Percentiles rank a stretch among this genome's conserved stretches.
phyloP scores from a whole-genome alignment of 192 early-diverging fungal species.

The Coemansia sp. region DNA sequence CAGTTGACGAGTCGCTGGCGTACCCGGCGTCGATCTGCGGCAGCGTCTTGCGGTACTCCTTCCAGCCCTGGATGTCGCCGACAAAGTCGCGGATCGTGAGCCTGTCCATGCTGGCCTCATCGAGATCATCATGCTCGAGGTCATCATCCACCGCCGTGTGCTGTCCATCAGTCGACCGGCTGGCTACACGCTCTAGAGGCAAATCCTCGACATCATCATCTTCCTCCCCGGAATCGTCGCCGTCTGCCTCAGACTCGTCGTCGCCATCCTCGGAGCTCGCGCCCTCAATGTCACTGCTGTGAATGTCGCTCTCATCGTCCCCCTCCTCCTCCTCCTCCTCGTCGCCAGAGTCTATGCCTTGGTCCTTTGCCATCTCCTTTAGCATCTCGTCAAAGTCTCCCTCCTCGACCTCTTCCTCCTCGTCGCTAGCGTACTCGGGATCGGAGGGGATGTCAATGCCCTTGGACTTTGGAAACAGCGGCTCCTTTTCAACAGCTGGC shows the following conservation, averaged over 20 bases:
- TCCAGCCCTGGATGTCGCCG: constrained; percentile 38
- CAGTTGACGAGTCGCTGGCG: constrained; percentile 90
- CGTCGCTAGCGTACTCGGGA: constrained; percentile 19
- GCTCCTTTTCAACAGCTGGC: constrained; percentile 2
- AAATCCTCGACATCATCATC: constrained; percentile 13
- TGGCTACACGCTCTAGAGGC: constrained; percentile 51
- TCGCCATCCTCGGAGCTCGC: constrained; percentile 57
- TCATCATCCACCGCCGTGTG: constrained; percentile 38
- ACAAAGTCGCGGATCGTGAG: constrained; percentile 55
- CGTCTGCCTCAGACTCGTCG: constrained; percentile 50
- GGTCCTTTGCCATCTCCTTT: constrained; percentile 43
- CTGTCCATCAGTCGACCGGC: constrained; percentile 56
- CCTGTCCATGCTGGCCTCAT: constrained; percentile 49
- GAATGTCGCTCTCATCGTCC: constrained; percentile 32
- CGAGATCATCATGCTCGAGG: constrained; percentile 52
- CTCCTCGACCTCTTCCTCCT: constrained; percentile 27
- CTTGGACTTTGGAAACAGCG: constrained; percentile 21
- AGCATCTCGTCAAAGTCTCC: constrained; percentile 46
- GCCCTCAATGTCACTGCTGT: constrained; percentile 57
- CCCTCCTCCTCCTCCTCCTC: constrained; percentile 31
- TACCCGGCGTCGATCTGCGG: constrained; percentile 95
- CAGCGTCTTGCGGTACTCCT: constrained; percentile 59
- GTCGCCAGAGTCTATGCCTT: constrained; percentile 55
- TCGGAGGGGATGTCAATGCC: constrained; percentile 44
- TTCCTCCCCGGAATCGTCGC: constrained; percentile 38